Percentiles rank a stretch among this genome's conserved stretches.
Evolutionary conservation across 2,329 filamentous ascomycete genomes (phyloP).

Genomic region (Alternaria postmessia): DNA sequence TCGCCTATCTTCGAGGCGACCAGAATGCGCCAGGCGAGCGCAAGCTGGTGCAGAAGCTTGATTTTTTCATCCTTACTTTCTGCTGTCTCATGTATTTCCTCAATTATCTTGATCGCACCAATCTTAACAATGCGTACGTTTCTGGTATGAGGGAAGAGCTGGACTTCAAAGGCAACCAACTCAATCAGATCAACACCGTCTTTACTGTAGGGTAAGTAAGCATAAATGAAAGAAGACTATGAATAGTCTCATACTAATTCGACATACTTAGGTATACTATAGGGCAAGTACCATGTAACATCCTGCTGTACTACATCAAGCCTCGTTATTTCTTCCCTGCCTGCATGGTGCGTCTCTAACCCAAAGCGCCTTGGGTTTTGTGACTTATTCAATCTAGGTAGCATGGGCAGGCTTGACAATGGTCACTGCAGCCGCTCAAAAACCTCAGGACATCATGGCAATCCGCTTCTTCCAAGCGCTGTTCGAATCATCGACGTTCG

Average conservation of each 20-base stretch:
- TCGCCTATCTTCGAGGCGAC: conserved; percentile 46
- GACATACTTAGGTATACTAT: conserved; percentile 51
- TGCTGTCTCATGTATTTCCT: conserved; percentile 62
- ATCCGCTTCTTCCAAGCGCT: conserved; percentile 65
- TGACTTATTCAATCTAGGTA: conserved; percentile 17
- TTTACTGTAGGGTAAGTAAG: conserved; percentile 41
- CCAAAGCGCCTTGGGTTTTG: background rate
- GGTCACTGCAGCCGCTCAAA: conserved; percentile 63
- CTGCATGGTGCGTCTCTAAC: conserved; percentile 62
- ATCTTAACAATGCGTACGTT: conserved; percentile 55
- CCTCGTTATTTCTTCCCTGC: conserved; percentile 70
- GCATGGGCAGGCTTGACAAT: conserved; percentile 71
- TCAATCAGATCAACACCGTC: conserved; percentile 57
- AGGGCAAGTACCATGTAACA: conserved; percentile 59
- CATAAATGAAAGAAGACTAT: background rate
- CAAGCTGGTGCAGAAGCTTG: conserved; percentile 65
- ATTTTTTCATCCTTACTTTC: conserved; percentile 71
- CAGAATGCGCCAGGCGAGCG: conserved; percentile 50
- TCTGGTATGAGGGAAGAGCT: conserved; percentile 55
- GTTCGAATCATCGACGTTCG: conserved; percentile 65
- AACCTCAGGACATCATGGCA: conserved; percentile 65
- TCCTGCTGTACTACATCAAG: conserved; percentile 67
- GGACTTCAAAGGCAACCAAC: conserved; percentile 50
- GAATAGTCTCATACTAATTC: background rate
- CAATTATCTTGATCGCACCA: conserved; percentile 50